Base-by-base conservation (phyloP, 192 early-diverging fungal species). In the Coemansia furcata region DNA sequence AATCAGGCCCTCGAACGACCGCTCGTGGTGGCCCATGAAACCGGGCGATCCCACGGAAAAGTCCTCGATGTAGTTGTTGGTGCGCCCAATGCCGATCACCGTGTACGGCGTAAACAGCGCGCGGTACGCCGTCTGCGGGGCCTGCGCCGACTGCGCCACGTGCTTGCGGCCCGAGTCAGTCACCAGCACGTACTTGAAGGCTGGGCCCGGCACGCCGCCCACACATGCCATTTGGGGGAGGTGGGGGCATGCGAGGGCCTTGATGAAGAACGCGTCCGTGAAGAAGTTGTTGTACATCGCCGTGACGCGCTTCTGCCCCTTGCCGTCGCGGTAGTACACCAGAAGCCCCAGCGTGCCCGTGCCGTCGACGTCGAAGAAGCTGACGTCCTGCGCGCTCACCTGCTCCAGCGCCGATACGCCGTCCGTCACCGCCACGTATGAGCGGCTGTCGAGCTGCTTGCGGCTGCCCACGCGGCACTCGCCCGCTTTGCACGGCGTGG, bases 31-130 rank as follows among this genome's bases (percentile, higher is more conserved):
- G 14, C 74, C 76, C 30, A 60, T 21, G 19, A 74, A 49, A 59
- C 71, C 65, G 12, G 74, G 73, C 12, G 62, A 70, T 2, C 94
- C 96, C 0, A 94, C 94, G 74, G 94, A 94, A 73, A 98, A 80
- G 60, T 93, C 89, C 69, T 98, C 96, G 17, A 98, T 90, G 74
- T 98, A 98, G 72, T 96, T 96, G 81, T 95, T 98, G 4, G 94
- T 96, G 67, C 96, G 76, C 1, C 96, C 96, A 12, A 98, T 85
- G 14, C 96, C 96, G 65, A 95, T 90, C 3, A 94, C 76, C 12
- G 86, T 86, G 44, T 94, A 96, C 2, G 96, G 94, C 38, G 91
- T 87, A 21, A 87, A 84, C 30, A 96, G 74, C 4, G 90, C 74
- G 29, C 89, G 76, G 73, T 95, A 96, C 2, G 87, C 84, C 26